Conservation (phyloP, 768 basidiomycete species). For the Pisolithus sp. region DNA sequence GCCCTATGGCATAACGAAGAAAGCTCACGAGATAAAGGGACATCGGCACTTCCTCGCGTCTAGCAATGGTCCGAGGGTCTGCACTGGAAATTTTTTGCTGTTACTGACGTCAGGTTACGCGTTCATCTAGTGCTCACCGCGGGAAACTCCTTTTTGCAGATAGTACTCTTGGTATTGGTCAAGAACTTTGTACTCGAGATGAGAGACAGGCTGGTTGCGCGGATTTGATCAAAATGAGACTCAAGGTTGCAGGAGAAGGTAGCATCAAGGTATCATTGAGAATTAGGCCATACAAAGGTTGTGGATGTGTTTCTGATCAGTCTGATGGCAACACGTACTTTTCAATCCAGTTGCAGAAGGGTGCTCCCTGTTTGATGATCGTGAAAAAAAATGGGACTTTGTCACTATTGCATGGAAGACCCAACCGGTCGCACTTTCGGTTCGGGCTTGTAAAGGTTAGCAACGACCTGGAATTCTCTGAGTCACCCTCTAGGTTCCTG, state of each 20-base stretch:
- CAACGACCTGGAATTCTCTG: too few relatives aligned
- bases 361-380: too few relatives aligned
- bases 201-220: slow-evolving; percentile 35
- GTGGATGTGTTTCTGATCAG: background rate
- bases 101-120: slow-evolving; percentile 30
- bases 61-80: slow-evolving; percentile 45
- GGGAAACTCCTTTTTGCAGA: slow-evolving; percentile 19
- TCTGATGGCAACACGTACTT: too few relatives aligned
- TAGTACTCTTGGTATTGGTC: slow-evolving; percentile 37
- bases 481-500: too few relatives aligned
- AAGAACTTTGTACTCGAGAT: slow-evolving; percentile 31
- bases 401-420: too few relatives aligned
- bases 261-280: slow-evolving; percentile 21
- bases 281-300: slow-evolving; percentile 6
- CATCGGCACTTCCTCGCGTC: slow-evolving; percentile 47
- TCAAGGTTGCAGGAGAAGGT: slow-evolving; percentile 10
- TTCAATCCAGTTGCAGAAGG: too few relatives aligned
- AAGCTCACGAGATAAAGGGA: slow-evolving; percentile 39
- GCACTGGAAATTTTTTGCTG: slow-evolving; percentile 45
- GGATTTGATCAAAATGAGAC: slow-evolving; percentile 4
- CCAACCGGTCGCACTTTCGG: too few relatives aligned
- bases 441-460: too few relatives aligned
- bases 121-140: background rate
- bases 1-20: slow-evolving; percentile 18
- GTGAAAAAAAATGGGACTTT: too few relatives aligned